phyloP scores from a whole-genome alignment of 1,284 basidiomycete genomes.

The Trametes versicolor region DNA sequence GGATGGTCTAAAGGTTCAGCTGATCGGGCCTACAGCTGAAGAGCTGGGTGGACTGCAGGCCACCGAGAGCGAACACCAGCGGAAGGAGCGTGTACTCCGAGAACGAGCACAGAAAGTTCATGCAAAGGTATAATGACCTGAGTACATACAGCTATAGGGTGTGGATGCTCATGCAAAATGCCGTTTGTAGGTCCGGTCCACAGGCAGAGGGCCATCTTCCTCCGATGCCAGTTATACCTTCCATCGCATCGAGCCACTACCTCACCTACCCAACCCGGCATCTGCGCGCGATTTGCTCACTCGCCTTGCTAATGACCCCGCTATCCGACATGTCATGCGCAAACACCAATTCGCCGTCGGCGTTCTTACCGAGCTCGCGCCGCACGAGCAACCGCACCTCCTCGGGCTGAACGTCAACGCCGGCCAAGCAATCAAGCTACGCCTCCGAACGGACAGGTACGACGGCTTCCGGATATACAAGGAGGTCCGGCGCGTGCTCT shows the following conservation, averaged over 20 bases:
- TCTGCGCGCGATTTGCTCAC: constrained; percentile 62
- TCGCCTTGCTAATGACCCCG: constrained; percentile 72
- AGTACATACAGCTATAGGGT: not conserved
- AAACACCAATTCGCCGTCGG: constrained; percentile 72
- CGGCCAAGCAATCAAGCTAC: constrained; percentile 71
- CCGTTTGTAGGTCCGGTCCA: constrained; percentile 61
- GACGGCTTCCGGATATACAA: constrained; percentile 76
- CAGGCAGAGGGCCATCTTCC: constrained; percentile 51
- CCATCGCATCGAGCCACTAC: constrained; percentile 67
- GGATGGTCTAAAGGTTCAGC: constrained; percentile 69
- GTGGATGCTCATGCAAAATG: constrained; percentile 1
- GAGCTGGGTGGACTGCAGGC: constrained; percentile 64
- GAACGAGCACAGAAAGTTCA: constrained; percentile 66
- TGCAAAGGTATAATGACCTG: constrained; percentile 57
- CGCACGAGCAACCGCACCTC: constrained; percentile 75
- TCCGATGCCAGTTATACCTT: constrained; percentile 63
- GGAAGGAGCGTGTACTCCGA: constrained; percentile 63
- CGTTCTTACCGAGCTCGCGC: constrained; percentile 76
- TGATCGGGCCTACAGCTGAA: constrained; percentile 69
- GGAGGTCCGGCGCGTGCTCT: constrained; percentile 73
- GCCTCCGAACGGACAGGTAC: constrained; percentile 73
- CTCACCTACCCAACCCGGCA: constrained; percentile 69
- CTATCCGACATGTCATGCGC: constrained; percentile 75
- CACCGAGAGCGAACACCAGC: constrained; percentile 65
- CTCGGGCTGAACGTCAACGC: constrained; percentile 76